Evolutionary conservation across 1,284 basidiomycete genomes (phyloP).

Genomic region (Pterulicium gracile): DNA sequence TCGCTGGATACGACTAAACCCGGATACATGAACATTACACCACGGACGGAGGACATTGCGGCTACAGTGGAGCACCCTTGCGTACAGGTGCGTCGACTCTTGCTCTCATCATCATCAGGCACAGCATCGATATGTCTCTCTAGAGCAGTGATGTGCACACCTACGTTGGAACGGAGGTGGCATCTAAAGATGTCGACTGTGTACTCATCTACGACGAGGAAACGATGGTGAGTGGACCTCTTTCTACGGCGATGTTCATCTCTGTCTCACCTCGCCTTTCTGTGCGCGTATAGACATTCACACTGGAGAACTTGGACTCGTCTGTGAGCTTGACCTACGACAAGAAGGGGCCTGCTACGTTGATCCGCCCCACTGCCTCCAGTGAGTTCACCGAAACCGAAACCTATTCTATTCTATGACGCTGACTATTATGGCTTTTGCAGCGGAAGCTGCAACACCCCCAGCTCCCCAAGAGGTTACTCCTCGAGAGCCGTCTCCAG

Average conservation of each 20-base stretch:
- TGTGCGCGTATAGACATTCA: conserved; percentile 43
- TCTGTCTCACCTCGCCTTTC: conserved; percentile 6
- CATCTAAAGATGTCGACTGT: conserved; percentile 59
- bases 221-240: conserved; percentile 35
- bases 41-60: conserved; percentile 33
- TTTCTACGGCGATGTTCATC: not conserved
- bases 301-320: conserved; percentile 66
- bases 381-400: too few species aligned
- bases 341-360: conserved; percentile 26
- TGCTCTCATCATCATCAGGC: not conserved
- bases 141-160: conserved; percentile 45
- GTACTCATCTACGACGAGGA: conserved; percentile 70
- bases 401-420: too few species aligned
- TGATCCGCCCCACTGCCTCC: conserved; percentile 28
- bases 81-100: conserved; percentile 33
- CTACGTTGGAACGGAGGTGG: conserved; percentile 44
- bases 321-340: conserved; percentile 43
- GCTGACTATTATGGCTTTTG: conserved; percentile 1
- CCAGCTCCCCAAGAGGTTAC: too few species aligned
- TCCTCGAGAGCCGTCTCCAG: too few species aligned
- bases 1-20: conserved; percentile 53
- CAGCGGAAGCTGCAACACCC: too few species aligned
- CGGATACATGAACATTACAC: conserved; percentile 50
- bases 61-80: conserved; percentile 55
- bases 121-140: conserved; percentile 3